phyloP scores from a whole-genome alignment of 1,284 basidiomycete genomes.

The Sparassis latifolia region DNA sequence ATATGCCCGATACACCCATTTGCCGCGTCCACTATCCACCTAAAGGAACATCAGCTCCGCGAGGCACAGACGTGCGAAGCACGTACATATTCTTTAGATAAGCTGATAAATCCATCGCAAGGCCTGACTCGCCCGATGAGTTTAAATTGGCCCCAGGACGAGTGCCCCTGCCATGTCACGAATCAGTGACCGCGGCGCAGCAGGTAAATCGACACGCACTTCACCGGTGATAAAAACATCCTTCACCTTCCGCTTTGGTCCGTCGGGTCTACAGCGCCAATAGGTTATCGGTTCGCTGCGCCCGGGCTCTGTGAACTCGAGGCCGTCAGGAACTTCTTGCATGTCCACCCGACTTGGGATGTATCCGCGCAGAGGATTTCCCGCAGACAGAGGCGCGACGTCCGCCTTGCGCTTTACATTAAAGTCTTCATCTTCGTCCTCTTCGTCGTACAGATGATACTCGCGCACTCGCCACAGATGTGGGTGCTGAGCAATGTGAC shows the following conservation, averaged over 20 bases:
- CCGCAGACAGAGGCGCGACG: conserved; percentile 23
- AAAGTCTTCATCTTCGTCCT: conserved; percentile 17
- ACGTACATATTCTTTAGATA: conserved; percentile 72
- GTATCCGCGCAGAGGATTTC: conserved; percentile 40
- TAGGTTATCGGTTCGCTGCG: conserved; percentile 35
- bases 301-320: conserved; percentile 37
- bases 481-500: conserved; percentile 58
- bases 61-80: not conserved
- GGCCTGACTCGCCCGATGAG: conserved; percentile 63
- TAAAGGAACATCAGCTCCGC: conserved; percentile 21
- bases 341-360: conserved; percentile 44
- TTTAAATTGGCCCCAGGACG: conserved; percentile 75
- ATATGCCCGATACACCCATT: conserved; percentile 74
- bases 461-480: conserved; percentile 75
- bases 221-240: conserved; percentile 70
- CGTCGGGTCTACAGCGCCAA: conserved; percentile 17
- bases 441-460: conserved; percentile 44
- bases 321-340: conserved; percentile 33
- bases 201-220: conserved; percentile 30
- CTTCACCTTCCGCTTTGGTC: conserved; percentile 28
- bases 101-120: conserved; percentile 62
- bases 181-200: not conserved
- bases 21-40: conserved; percentile 62
- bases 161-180: conserved; percentile 51
- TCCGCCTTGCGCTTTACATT: not conserved